Conservation (phyloP, 768 basidiomycete species). For the Termitomyces sp. region DNA sequence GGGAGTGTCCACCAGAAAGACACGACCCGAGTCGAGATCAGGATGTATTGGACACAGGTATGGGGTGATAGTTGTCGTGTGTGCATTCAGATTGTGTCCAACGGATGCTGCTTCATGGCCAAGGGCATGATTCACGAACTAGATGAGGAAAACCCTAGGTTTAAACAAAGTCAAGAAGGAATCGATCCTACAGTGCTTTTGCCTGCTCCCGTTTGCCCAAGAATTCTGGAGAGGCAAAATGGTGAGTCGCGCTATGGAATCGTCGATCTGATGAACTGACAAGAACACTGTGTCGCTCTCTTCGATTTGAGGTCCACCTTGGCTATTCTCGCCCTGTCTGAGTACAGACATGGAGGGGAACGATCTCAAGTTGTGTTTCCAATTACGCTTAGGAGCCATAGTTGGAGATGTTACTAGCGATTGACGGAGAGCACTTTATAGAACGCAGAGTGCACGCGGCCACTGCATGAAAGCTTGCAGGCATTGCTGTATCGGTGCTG, state of each 20-base stretch:
- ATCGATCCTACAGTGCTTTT: constrained; percentile 11
- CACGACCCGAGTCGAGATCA: not conserved
- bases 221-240: not conserved
- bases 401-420: not conserved
- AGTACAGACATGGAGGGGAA: not conserved
- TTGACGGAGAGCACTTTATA: not conserved
- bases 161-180: not conserved
- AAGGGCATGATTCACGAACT: constrained; percentile 22
- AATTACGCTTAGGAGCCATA: constrained; percentile 1
- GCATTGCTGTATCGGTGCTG: not conserved
- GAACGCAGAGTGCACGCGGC: not conserved
- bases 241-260: not conserved
- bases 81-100: constrained; percentile 18
- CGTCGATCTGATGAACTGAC: not conserved
- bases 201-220: constrained; percentile 12
- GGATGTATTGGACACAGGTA: not conserved
- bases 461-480: constrained; percentile 2
- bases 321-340: not conserved
- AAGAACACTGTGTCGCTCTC: constrained; percentile 4
- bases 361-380: not conserved
- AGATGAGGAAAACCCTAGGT: not conserved
- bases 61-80: constrained; percentile 16
- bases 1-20: constrained; percentile 25
- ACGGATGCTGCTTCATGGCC: constrained; percentile 12
- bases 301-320: not conserved